phyloP scores from a whole-genome alignment of 2,329 filamentous ascomycete species.

The Pseudopithomyces maydicus region DNA sequence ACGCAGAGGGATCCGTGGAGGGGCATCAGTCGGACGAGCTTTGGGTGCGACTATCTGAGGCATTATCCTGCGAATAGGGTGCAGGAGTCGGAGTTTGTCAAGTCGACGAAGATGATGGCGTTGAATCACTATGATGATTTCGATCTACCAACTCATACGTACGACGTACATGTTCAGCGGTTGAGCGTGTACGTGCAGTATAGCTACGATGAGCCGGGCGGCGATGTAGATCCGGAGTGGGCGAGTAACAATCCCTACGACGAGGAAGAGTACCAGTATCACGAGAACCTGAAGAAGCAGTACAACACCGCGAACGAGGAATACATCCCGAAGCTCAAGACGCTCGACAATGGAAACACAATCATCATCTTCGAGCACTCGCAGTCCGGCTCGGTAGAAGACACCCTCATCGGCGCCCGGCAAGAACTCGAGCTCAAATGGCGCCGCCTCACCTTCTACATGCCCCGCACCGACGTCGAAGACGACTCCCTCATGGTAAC shows the following conservation, averaged over 20 bases:
- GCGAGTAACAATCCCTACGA: conserved; percentile 53
- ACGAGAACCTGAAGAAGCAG: conserved; percentile 35
- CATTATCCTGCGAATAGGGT: conserved; percentile 44
- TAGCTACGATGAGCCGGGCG: conserved; percentile 47
- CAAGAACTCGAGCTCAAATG: conserved; percentile 59
- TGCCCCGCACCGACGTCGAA: conserved; percentile 50
- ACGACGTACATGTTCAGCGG: conserved; percentile 57
- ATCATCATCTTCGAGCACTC: conserved; percentile 61
- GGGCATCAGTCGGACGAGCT: conserved; percentile 55
- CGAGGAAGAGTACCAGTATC: conserved; percentile 41
- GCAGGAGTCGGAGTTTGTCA: conserved; percentile 16
- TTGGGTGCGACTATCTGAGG: conserved; percentile 59
- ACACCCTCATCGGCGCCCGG: conserved; percentile 57
- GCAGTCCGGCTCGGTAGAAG: conserved; percentile 52
- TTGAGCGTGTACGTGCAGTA: conserved; percentile 58
- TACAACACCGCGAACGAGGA: conserved; percentile 30
- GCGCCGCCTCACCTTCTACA: conserved; percentile 57
- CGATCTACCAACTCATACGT: conserved; percentile 52
- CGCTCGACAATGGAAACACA: conserved; percentile 55
- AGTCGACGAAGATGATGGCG: conserved; percentile 54
- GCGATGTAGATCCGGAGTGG: conserved; percentile 45
- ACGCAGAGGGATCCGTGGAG: conserved; percentile 58
- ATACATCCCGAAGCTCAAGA: conserved; percentile 49
- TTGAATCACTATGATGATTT: conserved; percentile 54
- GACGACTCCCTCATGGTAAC: conserved; percentile 51